Evolutionary conservation across 176 grass and related monocot genomes (phyloP).

Genomic region (Triticum turgidum): DNA sequence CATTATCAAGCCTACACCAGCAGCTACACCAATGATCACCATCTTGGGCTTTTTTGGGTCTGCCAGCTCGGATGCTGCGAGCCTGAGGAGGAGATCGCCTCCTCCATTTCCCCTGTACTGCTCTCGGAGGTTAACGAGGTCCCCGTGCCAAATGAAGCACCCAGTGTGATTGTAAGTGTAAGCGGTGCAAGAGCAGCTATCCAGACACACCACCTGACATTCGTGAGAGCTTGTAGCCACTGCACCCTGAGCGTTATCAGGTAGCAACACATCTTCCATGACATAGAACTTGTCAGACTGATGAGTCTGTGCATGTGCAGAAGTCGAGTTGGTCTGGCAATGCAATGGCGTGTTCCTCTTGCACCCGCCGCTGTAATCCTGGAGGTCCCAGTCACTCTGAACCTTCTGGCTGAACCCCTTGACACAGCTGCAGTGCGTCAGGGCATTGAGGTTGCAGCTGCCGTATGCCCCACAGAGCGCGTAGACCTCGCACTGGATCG

Average conservation of each 20-base stretch:
- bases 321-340: slow-evolving; percentile 42
- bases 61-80: slow-evolving; percentile 62
- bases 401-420: slow-evolving; percentile 50
- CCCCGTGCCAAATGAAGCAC: slow-evolving; percentile 63
- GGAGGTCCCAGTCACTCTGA: slow-evolving; percentile 43
- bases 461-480: slow-evolving; percentile 57
- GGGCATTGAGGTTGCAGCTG: slow-evolving; percentile 36
- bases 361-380: slow-evolving; percentile 53
- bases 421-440: slow-evolving; percentile 35
- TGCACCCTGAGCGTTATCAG: slow-evolving; percentile 38
- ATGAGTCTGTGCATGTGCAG: slow-evolving; percentile 13
- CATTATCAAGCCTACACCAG: slow-evolving; percentile 26
- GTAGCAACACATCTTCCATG: slow-evolving; percentile 35
- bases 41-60: neutral
- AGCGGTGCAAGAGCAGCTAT: slow-evolving; percentile 62
- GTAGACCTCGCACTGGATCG: slow-evolving; percentile 52
- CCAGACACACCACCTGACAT: slow-evolving; percentile 55
- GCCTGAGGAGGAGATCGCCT: slow-evolving; percentile 59
- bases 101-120: slow-evolving; percentile 14
- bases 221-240: slow-evolving; percentile 23
- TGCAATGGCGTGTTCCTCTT: slow-evolving; percentile 47
- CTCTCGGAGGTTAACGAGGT: slow-evolving; percentile 59
- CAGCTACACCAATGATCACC: slow-evolving; percentile 23
- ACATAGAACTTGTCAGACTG: slow-evolving; percentile 55
- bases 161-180: slow-evolving; percentile 45